A percentile compares a stretch with the other conserved stretches of the same genome.
Evolutionary conservation across 2,329 filamentous ascomycete species (phyloP).

Genomic region (Tolypocladium tundrense): DNA sequence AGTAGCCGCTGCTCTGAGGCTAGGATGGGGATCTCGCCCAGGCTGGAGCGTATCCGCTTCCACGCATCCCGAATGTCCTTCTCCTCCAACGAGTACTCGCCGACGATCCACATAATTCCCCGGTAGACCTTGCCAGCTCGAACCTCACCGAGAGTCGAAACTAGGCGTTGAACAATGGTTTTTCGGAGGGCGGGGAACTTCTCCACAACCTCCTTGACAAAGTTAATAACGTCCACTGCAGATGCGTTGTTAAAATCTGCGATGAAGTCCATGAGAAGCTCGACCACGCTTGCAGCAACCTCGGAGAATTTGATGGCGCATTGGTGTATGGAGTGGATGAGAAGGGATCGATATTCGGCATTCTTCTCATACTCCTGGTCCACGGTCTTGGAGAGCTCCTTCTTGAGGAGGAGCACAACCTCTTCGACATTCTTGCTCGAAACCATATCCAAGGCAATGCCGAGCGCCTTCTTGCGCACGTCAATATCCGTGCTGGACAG

Average conservation of each 20-base stretch:
- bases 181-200: conserved; percentile 87
- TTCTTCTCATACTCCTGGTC: conserved; percentile 99
- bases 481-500: conserved; percentile 93
- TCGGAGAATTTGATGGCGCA: conserved; percentile 99
- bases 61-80: conserved; percentile 92
- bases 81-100: conserved; percentile 91
- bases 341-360: conserved; percentile 82
- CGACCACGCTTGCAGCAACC: conserved; percentile 92
- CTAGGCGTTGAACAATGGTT: conserved; percentile 78
- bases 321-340: conserved; percentile 96
- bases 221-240: conserved; percentile 94
- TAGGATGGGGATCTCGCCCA: conserved; percentile 94
- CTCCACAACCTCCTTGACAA: conserved; percentile 98
- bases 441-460: conserved; percentile 92
- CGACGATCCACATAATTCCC: conserved; percentile 93
- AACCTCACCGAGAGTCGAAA: conserved; percentile 85
- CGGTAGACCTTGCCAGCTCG: conserved; percentile 95
- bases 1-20: conserved; percentile 87
- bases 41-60: conserved; percentile 86
- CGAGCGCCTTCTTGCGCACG: conserved; percentile 82
- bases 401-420: conserved; percentile 90
- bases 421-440: conserved; percentile 98
- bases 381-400: conserved; percentile 93
- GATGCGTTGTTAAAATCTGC: conserved; percentile 96
- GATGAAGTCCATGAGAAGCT: conserved; percentile 97